Evolutionary conservation across 495 filamentous ascomycete species (phyloP), one percentile per base, ranked within the genome.

Genomic region (Hyphodiscus hymeniophilus): DNA sequence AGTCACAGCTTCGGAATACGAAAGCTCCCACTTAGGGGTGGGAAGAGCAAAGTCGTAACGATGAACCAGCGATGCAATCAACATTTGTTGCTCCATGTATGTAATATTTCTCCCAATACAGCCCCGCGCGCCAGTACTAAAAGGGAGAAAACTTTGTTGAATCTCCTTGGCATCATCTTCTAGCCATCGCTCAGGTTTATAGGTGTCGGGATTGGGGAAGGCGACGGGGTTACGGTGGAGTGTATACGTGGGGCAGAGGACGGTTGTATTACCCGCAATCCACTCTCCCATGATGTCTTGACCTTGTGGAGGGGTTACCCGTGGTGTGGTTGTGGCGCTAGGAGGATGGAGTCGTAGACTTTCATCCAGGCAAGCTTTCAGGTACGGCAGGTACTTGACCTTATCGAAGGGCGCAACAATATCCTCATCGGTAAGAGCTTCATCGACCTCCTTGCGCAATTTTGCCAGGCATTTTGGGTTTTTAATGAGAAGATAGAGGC

Each of bases 151-250:
- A 44, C 66, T 67, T 7, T 63, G 60, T 43, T 65, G 63, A 8
- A 75, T 57, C 12, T 59, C 56, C 48, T 73, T 71, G 7, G 49
- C 52, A 16, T 43, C 21, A 5, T 36, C 22, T 12, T 20, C 40
- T 23, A 75, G 52, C 71, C 73, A 81, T 12, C 76, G 65, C 15
- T 75, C 69, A 0, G 76, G 75, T n/a, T 60, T 49, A 47, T 73
- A 79, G 12, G 53, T 52, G 1, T 67, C 52, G 1, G 75, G 65
- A 4, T 75, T 49, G 0, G 72, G 66, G 51, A 76, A 80, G 40
- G 75, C 58, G 1, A 50, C 48, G 16, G 66, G 45, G 45, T 76
- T 57, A 31, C 60, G 63, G 49, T 77, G 73, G 2, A 72, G 61
- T 45, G 73, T 66, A 48, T 64, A 66, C 12, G 65, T 59, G 3